Evolutionary conservation across 371 early-diverging fungal species (phyloP), one percentile per base, ranked within the genome.

Genomic region (Agmasoma carcini): DNA sequence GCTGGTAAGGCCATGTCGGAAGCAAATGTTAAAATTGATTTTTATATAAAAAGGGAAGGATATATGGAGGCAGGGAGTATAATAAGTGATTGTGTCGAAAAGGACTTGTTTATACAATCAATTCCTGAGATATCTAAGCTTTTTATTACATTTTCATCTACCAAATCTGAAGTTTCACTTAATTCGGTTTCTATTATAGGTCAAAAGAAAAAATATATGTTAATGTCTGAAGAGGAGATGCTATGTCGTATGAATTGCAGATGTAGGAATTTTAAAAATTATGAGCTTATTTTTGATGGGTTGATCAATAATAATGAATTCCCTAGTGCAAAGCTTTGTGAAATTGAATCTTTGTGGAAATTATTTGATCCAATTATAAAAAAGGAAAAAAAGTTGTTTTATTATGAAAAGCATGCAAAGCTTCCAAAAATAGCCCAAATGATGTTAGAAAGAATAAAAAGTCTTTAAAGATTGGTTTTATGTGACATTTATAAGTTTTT

Each of bases 1-100:
- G 68, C 66, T 31, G 72, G 72, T 25, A 72, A 72, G 43, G 72
- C 63, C 19, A 27, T 72, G 65, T 44, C 61, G 33, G 63, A 72
- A 58, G 68, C 68, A 26, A 38, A 30, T 41, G 57, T 60, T 27
- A 59, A 62, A 38, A 38, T 70, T 45, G 29, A 22, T n/a, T 37
- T 57, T n/a, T 46, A 63, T 25, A 36, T 67, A 9, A 41, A 41
- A 33, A 30, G 17, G 55, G 48, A 43, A 15, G 29, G 27, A 5
- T 49, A 22, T 29, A 7, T 26, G 11, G 53, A 56, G 2, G 44
- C 53, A 7, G 12, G 49, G 1, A 49, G 26, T 23, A 15, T 15
- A 27, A 22, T 39, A 0, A 23, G 25, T 20, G 19, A 36, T 9
- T 9, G 23, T 29, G 6, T 23, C 20, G 7, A 57, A 14, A 30